Conservation (phyloP, 257 asterid species). For the Coffea canephora region DNA sequence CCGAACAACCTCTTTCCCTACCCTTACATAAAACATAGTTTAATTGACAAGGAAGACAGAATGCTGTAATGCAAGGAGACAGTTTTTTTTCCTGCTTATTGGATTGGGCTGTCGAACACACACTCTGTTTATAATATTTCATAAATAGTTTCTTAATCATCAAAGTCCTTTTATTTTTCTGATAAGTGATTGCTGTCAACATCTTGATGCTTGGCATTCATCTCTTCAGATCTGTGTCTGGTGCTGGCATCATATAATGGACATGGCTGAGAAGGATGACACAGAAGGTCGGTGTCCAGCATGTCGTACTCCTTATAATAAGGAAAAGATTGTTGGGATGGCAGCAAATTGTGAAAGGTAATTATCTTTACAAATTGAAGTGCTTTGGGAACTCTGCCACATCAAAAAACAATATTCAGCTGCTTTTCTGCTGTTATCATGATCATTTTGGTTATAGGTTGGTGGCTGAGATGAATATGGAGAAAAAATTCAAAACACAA, state of each 20-base stretch:
- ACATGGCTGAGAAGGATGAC: conserved; percentile 96
- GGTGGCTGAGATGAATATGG: conserved; percentile 67
- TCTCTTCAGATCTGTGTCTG: conserved; percentile 79
- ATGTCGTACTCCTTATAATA: conserved; percentile 92
- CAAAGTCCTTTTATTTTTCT: conserved; percentile 2
- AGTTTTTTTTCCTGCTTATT: background rate
- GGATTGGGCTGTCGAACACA: background rate
- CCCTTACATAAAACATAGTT: background rate
- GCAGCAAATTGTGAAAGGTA: conserved; percentile 79
- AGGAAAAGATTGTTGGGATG: conserved; percentile 90
- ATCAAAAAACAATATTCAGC: conserved; percentile 8
- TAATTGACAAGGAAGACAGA: background rate
- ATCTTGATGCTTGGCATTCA: background rate
- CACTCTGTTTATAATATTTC: background rate
- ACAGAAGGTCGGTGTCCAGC: conserved; percentile 98
- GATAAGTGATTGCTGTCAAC: conserved; percentile 1
- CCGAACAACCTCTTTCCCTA: background rate
- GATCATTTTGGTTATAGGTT: conserved; percentile 44
- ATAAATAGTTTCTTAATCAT: background rate
- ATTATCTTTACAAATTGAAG: background rate
- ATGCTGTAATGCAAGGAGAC: background rate
- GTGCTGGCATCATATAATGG: conserved; percentile 99
- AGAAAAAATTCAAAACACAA: conserved; percentile 61
- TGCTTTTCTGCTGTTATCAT: conserved; percentile 16
- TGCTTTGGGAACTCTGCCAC: conserved; percentile 6